A percentile compares a stretch with the other conserved stretches of the same genome.
Conservation (phyloP, 192 early-diverging fungal genomes). For the Umbelopsis sp. region DNA sequence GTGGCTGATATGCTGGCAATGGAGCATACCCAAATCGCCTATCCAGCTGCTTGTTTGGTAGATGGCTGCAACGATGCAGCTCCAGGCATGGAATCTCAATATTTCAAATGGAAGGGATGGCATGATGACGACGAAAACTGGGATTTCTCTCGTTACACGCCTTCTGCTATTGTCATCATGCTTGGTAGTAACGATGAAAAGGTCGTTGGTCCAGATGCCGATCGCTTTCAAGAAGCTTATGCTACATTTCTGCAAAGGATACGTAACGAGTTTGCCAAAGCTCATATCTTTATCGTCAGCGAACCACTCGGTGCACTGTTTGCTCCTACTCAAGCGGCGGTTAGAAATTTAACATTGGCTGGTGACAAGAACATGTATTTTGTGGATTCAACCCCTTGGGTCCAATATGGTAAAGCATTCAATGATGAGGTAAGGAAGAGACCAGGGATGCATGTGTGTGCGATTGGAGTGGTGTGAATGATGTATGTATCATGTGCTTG, state of each 20-base stretch:
- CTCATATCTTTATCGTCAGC: slow-evolving; percentile 21
- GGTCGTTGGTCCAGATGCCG: neutral
- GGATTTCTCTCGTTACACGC: slow-evolving; percentile 7
- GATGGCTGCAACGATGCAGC: slow-evolving; percentile 15
- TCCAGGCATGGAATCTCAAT: slow-evolving; percentile 15
- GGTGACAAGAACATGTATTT: slow-evolving; percentile 30
- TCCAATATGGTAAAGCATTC: slow-evolving; percentile 23
- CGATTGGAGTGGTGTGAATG: too few relatives aligned
- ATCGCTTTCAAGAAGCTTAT: neutral
- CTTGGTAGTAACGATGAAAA: slow-evolving; percentile 27
- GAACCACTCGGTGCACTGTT: slow-evolving; percentile 28
- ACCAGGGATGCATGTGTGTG: too few relatives aligned
- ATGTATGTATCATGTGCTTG: too few relatives aligned
- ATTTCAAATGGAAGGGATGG: slow-evolving; percentile 23
- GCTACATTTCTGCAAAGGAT: slow-evolving; percentile 1
- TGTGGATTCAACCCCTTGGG: slow-evolving; percentile 31
- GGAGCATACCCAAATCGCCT: slow-evolving; percentile 25
- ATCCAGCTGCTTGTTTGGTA: slow-evolving; percentile 14
- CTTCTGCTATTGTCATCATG: slow-evolving; percentile 19
- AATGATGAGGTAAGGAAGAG: neutral
- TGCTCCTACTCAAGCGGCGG: slow-evolving; percentile 19
- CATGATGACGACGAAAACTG: neutral
- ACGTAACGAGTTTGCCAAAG: neutral
- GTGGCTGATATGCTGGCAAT: slow-evolving; percentile 12
- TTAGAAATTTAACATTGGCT: neutral